Percentiles rank a stretch among this genome's conserved stretches.
Conservation (phyloP, 2,329 filamentous ascomycete genomes). For the Incumbomyces lentus region DNA sequence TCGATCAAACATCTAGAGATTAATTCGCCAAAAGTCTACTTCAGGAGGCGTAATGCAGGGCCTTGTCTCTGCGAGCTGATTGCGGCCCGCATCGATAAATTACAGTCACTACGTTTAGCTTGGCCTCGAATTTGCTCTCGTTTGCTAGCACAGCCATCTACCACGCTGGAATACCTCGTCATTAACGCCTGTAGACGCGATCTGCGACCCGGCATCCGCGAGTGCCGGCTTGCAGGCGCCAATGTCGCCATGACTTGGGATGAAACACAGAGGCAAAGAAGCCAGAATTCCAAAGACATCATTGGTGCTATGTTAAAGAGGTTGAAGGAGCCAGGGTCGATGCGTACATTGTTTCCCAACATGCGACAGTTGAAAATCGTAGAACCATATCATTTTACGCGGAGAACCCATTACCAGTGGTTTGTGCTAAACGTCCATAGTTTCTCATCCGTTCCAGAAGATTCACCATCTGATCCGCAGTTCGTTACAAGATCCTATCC, state of each 20-base stretch:
- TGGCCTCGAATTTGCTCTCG: not conserved
- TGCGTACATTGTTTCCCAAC: not conserved
- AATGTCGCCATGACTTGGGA: not conserved
- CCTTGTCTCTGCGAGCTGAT: not conserved
- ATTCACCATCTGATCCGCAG: not conserved
- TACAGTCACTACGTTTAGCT: not conserved
- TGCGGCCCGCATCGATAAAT: not conserved
- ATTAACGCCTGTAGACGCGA: not conserved
- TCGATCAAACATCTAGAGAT: not conserved
- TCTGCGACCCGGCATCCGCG: not conserved
- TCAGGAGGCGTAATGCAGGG: not conserved
- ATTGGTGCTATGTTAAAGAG: not conserved
- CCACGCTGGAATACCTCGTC: not conserved
- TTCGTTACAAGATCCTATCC: not conserved
- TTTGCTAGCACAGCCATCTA: not conserved
- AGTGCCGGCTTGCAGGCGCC: not conserved
- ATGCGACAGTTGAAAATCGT: not conserved
- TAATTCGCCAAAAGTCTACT: not conserved
- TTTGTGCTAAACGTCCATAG: conserved; percentile 2
- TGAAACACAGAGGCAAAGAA: not conserved
- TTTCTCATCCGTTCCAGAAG: not conserved
- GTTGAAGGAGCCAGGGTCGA: not conserved
- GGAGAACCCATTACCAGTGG: not conserved
- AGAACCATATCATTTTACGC: conserved; percentile 1
- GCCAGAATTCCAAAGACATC: not conserved